Conservation (phyloP, 306 rosid genomes). For the Chamaecrista fasciculata region DNA sequence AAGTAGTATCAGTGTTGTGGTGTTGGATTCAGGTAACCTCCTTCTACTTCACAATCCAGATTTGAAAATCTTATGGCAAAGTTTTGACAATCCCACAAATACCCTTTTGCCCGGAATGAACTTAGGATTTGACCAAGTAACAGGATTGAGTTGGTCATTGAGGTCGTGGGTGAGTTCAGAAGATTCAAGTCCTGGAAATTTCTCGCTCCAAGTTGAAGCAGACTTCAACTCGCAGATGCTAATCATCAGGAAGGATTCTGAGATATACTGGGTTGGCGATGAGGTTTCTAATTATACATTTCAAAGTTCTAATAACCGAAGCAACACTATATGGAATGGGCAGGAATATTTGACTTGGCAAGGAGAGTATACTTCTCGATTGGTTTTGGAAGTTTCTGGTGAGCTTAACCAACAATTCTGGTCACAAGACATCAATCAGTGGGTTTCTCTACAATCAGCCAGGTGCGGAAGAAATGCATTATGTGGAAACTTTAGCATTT, state of each 20-base stretch:
- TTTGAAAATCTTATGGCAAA: slow-evolving; percentile 26
- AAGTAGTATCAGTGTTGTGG: neutral
- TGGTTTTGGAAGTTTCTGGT: slow-evolving; percentile 32
- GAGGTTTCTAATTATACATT: neutral
- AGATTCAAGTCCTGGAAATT: slow-evolving; percentile 9
- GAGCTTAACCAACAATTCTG: slow-evolving; percentile 9
- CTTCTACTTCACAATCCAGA: neutral
- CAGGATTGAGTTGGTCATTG: neutral
- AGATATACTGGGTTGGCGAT: slow-evolving; percentile 9
- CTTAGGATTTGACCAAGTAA: neutral
- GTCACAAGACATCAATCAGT: neutral
- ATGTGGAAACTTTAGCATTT: slow-evolving; percentile 3
- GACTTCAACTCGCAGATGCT: neutral
- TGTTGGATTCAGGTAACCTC: slow-evolving; percentile 34
- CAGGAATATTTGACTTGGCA: neutral
- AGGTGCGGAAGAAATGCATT: neutral
- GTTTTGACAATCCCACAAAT: slow-evolving; percentile 15
- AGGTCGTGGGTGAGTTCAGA: slow-evolving; percentile 5
- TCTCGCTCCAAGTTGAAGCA: neutral
- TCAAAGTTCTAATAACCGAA: neutral
- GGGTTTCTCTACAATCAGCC: slow-evolving; percentile 1
- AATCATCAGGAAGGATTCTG: neutral
- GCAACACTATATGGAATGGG: neutral
- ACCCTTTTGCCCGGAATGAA: slow-evolving; percentile 29
- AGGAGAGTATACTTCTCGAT: neutral